Conservation (phyloP, 2,329 filamentous ascomycete species). For the Talaromyces sp. region DNA sequence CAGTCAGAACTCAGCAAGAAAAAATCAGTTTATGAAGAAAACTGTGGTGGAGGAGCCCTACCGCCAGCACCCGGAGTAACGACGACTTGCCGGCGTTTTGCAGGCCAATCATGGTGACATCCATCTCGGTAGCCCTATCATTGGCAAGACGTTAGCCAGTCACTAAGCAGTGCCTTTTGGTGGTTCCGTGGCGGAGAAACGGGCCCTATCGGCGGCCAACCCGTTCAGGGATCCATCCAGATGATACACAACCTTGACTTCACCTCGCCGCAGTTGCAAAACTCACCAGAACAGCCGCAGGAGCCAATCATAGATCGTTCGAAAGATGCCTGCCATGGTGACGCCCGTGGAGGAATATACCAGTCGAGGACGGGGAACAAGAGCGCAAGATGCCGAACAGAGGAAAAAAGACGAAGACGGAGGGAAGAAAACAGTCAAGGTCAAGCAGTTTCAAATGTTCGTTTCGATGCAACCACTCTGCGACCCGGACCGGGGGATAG, state of each 20-base stretch:
- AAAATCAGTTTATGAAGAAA: background rate
- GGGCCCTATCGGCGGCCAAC: constrained; percentile 21
- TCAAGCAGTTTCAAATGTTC: too few relatives aligned
- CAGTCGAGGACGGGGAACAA: background rate
- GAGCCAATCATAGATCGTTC: constrained; percentile 95
- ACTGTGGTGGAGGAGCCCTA: constrained; percentile 48
- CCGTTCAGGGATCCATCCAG: constrained; percentile 19
- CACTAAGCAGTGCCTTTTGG: constrained; percentile 12
- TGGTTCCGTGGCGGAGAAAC: constrained; percentile 24
- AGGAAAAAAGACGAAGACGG: constrained; percentile 8
- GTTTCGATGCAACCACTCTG: background rate
- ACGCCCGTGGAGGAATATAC: background rate
- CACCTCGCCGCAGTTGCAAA: constrained; percentile 3
- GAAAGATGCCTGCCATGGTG: constrained; percentile 83
- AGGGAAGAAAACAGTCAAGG: background rate
- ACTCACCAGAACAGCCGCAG: constrained; percentile 93
- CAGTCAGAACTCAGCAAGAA: background rate
- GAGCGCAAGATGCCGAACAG: background rate
- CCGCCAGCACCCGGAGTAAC: constrained; percentile 84
- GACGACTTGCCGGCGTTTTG: constrained; percentile 99
- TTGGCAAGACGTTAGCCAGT: constrained; percentile 11
- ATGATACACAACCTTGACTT: constrained; percentile 7
- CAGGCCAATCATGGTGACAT: constrained; percentile 97
- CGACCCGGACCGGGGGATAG: background rate
- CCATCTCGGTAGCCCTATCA: constrained; percentile 94